Conservation (phyloP, 1,284 basidiomycete genomes). For the Sanghuangporus sanghuang region DNA sequence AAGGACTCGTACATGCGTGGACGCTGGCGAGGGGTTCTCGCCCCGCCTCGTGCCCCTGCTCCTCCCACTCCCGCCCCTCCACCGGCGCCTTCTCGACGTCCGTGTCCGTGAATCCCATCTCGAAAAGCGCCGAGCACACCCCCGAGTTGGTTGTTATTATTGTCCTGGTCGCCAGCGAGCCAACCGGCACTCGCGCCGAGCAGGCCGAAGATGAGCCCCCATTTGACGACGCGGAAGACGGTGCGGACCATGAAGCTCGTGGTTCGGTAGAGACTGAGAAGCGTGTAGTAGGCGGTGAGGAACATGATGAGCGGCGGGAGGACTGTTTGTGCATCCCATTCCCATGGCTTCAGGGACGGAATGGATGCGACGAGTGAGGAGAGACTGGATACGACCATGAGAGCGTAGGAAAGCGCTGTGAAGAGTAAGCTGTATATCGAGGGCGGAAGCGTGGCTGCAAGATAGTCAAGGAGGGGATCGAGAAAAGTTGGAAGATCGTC, state of each 20-base stretch:
- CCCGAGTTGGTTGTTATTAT: slow-evolving; percentile 27
- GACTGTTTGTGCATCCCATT: slow-evolving; percentile 62
- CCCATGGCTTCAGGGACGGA: slow-evolving; percentile 43
- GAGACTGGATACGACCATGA: slow-evolving; percentile 47
- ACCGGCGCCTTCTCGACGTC: not conserved
- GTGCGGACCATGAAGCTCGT: slow-evolving; percentile 68
- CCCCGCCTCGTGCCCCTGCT: not conserved
- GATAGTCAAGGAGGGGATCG: slow-evolving; percentile 48
- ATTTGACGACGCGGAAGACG: slow-evolving; percentile 65
- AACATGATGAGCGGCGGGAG: slow-evolving; percentile 70
- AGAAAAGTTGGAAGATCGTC: slow-evolving; percentile 33
- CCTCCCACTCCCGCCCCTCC: not conserved
- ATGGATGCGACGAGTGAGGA: slow-evolving; percentile 43
- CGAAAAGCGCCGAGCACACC: slow-evolving; percentile 13
- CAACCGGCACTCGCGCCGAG: slow-evolving; percentile 49
- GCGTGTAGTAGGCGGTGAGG: slow-evolving; percentile 65
- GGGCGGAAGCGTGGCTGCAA: slow-evolving; percentile 49
- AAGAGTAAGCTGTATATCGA: slow-evolving; percentile 48
- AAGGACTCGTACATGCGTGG: slow-evolving; percentile 67
- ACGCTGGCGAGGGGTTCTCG: slow-evolving; percentile 20
- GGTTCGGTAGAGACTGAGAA: slow-evolving; percentile 69
- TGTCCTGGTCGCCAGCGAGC: slow-evolving; percentile 38
- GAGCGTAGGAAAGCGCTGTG: slow-evolving; percentile 45
- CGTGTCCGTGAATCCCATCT: slow-evolving; percentile 1
- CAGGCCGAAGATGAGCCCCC: slow-evolving; percentile 55